Conservation (phyloP, 495 filamentous ascomycete genomes). For the Penicillium robsamsonii region DNA sequence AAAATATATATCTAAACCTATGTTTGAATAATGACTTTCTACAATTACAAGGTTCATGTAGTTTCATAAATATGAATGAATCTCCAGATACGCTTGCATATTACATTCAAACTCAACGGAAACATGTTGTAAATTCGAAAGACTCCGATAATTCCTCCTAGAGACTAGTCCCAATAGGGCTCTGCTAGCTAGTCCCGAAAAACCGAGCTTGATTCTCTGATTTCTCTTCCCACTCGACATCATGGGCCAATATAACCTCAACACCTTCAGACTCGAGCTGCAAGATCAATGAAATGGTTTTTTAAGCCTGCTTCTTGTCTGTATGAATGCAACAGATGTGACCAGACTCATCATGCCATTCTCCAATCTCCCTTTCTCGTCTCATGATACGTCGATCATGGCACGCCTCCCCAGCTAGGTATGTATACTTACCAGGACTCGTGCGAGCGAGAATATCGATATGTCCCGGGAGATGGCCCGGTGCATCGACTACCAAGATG, state of each 20-base stretch:
- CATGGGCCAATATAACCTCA: constrained; percentile 14
- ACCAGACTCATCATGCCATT: constrained; percentile 38
- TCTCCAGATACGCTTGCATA: no score
- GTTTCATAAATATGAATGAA: no score
- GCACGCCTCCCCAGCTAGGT: constrained; percentile 46
- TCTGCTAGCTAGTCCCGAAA: neutral
- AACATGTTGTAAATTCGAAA: no score
- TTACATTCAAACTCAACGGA: no score
- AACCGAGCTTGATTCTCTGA: neutral
- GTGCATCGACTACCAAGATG: constrained; percentile 40
- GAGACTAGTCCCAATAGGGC: neutral
- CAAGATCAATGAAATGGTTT: constrained; percentile 14
- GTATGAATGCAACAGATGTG: constrained; percentile 43
- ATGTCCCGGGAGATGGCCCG: constrained; percentile 46
- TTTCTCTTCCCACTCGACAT: constrained; percentile 4
- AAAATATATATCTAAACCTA: no score
- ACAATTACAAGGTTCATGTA: no score
- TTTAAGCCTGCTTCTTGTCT: constrained; percentile 3
- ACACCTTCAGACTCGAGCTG: constrained; percentile 3
- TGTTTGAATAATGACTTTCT: no score
- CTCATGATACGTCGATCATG: constrained; percentile 43
- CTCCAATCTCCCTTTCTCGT: constrained; percentile 36
- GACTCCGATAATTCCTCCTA: neutral
- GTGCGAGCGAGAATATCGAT: constrained; percentile 41
- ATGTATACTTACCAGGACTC: constrained; percentile 24